Evolutionary conservation across 768 basidiomycete genomes (phyloP), one percentile per base, ranked within the genome.

Genomic region (Calocybe gangraenosa): DNA sequence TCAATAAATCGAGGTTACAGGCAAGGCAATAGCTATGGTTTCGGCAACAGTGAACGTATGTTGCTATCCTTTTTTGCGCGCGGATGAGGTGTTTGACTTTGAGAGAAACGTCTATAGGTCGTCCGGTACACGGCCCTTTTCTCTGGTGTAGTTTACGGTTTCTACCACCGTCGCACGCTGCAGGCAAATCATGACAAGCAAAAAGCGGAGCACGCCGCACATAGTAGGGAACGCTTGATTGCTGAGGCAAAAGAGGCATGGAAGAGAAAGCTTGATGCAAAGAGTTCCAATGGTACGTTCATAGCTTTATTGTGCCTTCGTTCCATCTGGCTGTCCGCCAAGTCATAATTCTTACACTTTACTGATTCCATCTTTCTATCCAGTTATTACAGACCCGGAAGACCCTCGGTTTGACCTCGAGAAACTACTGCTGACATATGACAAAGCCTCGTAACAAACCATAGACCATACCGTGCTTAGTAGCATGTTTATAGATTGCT

Each of bases 351-450:
- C 18, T 47, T 35, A 34, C 41, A 35, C 25, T 39, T 40, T 46
- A 32, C 54, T 55, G 31, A 58, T 47, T 7, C 28, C 20, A 30
- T 28, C 51, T n/a, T 9, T 17, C 1, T 43, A 37, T 43, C 31
- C 66, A 94, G 93, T 95, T 54, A 73, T 96, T 53, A 87, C 92
- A 53, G 82, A 99, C 74, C 90, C 93, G 33, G 95, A 97, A 57
- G 84, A 97, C 67, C 92, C 95, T 42, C 82, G 79, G 53, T 99
- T 97, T 68, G 93, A 97, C 75, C 74, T 97, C 63, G 95, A 98
- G 76, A 92, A 92, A 67, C 69, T 96, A 49, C 59, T 90, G 62
- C 73, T 75, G 35, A 79, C 82, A 61, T 83, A 81, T 76, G 88
- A 89, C 67, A 80, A 75, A 61, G 80, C 79, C 56, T 77, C 70